Percentiles rank a stretch among this genome's conserved stretches.
These are phyloP conservation scores for Globisporangium perplexum DNA, from an alignment of 352 stramenopile species.

Conservation along the genomic window DNA sequence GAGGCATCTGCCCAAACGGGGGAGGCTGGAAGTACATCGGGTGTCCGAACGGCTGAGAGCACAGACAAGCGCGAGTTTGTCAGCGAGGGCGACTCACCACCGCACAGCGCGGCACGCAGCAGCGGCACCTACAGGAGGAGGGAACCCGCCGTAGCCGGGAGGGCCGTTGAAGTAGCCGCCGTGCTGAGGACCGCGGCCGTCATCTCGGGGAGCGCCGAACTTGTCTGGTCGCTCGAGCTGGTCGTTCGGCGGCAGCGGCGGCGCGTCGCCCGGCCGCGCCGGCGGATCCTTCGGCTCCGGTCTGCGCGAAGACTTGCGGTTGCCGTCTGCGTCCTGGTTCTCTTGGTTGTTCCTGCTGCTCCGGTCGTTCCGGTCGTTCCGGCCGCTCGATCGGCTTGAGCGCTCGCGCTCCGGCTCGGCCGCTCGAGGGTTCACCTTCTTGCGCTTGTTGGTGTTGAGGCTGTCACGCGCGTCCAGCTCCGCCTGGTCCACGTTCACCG, in stretches of 20 bases:
- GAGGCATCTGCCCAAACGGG: conserved; percentile 56
- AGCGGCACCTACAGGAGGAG: conserved; percentile 37
- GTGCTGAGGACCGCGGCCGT: conserved; percentile 11
- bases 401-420: conserved; percentile 6
- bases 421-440: conserved; percentile 26
- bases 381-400: conserved; percentile 2
- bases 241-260: conserved; percentile 27
- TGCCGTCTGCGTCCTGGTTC: conserved; percentile 17
- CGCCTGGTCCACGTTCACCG: conserved; percentile 74
- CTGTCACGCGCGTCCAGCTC: conserved; percentile 68
- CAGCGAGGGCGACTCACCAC: background rate
- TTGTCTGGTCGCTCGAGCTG: conserved; percentile 17
- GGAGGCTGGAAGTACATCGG: conserved; percentile 71
- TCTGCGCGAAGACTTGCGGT: conserved; percentile 19
- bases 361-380: conserved; percentile 4
- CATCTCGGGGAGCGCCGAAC: conserved; percentile 14
- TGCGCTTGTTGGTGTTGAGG: conserved; percentile 51
- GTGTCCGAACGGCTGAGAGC: conserved; percentile 48
- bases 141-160: conserved; percentile 56
- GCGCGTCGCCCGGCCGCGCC: conserved; percentile 7
- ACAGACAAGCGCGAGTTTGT: background rate
- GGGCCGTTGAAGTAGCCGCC: conserved; percentile 53
- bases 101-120: no score
- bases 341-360: conserved; percentile 17
- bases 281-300: conserved; percentile 14